These are phyloP conservation scores for Poronia punctata DNA, from an alignment of 495 filamentous ascomycete species.

Conservation along the genomic window DNA sequence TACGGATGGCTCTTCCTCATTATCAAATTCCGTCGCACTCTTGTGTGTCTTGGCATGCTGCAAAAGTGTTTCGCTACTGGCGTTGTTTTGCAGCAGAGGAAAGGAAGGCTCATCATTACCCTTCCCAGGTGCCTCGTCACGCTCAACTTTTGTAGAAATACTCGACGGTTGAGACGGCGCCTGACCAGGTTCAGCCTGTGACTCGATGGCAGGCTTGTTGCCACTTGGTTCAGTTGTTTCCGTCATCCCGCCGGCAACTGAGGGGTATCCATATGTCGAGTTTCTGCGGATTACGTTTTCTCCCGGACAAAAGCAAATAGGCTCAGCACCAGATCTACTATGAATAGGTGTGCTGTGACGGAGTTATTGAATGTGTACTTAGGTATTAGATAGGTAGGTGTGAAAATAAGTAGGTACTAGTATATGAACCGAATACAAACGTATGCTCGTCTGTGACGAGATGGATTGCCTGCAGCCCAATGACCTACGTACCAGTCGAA, in stretches of 20 bases:
- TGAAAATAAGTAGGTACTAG: too few species aligned
- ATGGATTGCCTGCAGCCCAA: too few species aligned
- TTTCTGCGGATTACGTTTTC: too few species aligned
- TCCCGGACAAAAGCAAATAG: too few species aligned
- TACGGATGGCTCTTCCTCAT: slow-evolving; percentile 58
- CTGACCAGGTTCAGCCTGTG: neutral
- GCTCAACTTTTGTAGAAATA: neutral
- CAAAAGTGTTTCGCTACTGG: slow-evolving; percentile 26
- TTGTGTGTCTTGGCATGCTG: slow-evolving; percentile 23
- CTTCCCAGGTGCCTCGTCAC: slow-evolving; percentile 1
- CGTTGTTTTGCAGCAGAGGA: slow-evolving; percentile 38
- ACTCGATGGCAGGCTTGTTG: slow-evolving; percentile 1
- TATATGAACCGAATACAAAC: too few species aligned
- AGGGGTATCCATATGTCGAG: too few species aligned
- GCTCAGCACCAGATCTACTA: too few species aligned
- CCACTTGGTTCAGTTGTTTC: slow-evolving; percentile 4
- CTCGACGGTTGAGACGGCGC: slow-evolving; percentile 1
- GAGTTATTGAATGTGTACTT: too few species aligned
- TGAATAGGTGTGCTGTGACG: too few species aligned
- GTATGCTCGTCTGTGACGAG: too few species aligned
- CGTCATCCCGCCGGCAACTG: slow-evolving; percentile 5
- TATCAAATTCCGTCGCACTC: slow-evolving; percentile 44
- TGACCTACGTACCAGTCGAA: too few species aligned
- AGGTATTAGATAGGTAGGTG: too few species aligned
- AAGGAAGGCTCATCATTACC: slow-evolving; percentile 26